Conservation (phyloP, 495 filamentous ascomycete genomes). For the Collariella sp. region DNA sequence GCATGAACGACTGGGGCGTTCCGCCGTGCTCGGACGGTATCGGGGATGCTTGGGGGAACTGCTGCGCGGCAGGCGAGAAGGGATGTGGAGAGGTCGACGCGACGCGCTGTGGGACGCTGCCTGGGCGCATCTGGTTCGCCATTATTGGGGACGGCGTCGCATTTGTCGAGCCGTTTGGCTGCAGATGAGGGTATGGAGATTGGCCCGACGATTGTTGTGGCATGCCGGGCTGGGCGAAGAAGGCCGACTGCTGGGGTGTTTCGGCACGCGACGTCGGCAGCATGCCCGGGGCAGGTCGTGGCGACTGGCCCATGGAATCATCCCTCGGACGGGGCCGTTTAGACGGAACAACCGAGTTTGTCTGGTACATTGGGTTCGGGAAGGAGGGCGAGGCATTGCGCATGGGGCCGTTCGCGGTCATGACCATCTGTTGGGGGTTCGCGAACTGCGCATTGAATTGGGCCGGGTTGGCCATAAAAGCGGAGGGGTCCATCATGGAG, state of each 20-base stretch:
- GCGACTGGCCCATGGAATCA: conserved; percentile 76
- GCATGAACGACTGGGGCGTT: conserved; percentile 67
- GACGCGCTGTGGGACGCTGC: conserved; percentile 65
- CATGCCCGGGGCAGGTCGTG: conserved; percentile 64
- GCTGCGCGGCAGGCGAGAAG: conserved; percentile 72
- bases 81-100: conserved; percentile 87
- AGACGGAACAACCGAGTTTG: conserved; percentile 75
- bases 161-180: conserved; percentile 69
- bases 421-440: conserved; percentile 57
- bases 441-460: conserved; percentile 48
- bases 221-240: conserved; percentile 51
- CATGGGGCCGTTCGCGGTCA: conserved; percentile 78
- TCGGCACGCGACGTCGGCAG: conserved; percentile 80
- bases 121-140: conserved; percentile 60
- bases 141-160: conserved; percentile 82
- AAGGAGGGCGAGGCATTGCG: conserved; percentile 75
- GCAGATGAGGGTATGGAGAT: conserved; percentile 72
- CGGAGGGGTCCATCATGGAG: conserved; percentile 48
- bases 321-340: conserved; percentile 77
- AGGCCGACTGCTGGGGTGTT: conserved; percentile 71
- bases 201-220: conserved; percentile 48
- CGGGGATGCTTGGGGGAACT: conserved; percentile 72
- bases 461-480: conserved; percentile 44
- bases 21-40: conserved; percentile 68
- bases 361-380: conserved; percentile 59